phyloP scores from a whole-genome alignment of 371 early-diverging fungal genomes.

The Mucor sp. region DNA sequence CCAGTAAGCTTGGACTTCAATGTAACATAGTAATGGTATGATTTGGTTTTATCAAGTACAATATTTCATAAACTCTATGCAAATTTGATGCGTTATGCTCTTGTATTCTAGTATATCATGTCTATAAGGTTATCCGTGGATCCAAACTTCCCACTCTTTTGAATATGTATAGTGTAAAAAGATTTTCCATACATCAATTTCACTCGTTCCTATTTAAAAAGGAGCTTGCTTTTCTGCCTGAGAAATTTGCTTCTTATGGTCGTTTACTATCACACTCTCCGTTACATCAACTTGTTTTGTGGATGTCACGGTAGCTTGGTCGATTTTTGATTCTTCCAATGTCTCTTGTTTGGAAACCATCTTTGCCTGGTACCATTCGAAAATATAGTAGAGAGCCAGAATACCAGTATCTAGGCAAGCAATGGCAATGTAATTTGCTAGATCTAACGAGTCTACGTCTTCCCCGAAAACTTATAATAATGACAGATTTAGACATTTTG shows the following conservation, averaged over 20 bases:
- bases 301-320: background rate
- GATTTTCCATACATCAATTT: background rate
- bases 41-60: too few relatives aligned
- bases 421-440: constrained; percentile 35
- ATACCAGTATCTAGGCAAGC: constrained; percentile 33
- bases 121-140: background rate
- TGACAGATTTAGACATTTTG: background rate
- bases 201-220: background rate
- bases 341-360: background rate
- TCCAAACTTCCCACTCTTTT: background rate
- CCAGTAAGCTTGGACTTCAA: too few relatives aligned
- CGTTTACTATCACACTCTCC: background rate
- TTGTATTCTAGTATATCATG: too few relatives aligned
- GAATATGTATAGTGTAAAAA: background rate
- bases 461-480: constrained; percentile 20
- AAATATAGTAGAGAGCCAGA: constrained; percentile 26
- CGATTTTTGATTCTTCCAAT: background rate
- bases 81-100: too few relatives aligned
- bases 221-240: background rate
- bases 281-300: background rate
- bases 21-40: too few relatives aligned
- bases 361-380: constrained; percentile 26
- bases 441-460: constrained; percentile 25
- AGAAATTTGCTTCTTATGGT: background rate
- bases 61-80: too few relatives aligned